phyloP scores from a whole-genome alignment of 768 basidiomycete genomes.

The Asterophora lycoperdoides region DNA sequence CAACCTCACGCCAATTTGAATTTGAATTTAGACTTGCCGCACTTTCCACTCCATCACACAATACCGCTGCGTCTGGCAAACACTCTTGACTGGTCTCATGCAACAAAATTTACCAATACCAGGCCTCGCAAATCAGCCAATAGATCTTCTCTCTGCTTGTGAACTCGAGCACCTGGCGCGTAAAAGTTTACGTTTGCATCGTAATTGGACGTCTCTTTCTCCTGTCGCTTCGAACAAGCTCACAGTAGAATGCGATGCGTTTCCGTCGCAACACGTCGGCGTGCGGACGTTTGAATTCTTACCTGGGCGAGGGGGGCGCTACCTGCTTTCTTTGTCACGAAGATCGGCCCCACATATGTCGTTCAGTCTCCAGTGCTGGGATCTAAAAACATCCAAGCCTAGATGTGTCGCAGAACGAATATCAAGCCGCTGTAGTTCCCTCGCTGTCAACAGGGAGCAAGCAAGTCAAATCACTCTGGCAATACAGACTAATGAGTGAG shows the following conservation, averaged over 20 bases:
- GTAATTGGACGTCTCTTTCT: slow-evolving; percentile 44
- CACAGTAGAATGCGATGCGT: slow-evolving; percentile 18
- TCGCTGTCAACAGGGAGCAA: slow-evolving; percentile 42
- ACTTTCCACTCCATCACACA: slow-evolving; percentile 38
- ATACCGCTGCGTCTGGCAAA: slow-evolving; percentile 47
- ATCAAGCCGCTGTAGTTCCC: slow-evolving; percentile 34
- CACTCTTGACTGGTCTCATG: slow-evolving; percentile 39
- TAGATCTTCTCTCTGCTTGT: slow-evolving; percentile 33
- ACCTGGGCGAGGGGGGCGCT: slow-evolving; percentile 35
- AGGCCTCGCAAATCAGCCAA: slow-evolving; percentile 23
- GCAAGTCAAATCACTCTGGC: slow-evolving; percentile 34
- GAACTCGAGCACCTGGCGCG: slow-evolving; percentile 42
- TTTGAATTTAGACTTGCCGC: slow-evolving; percentile 45
- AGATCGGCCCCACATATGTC: slow-evolving; percentile 18
- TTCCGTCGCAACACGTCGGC: slow-evolving; percentile 29
- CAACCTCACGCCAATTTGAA: neutral
- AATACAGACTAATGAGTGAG: slow-evolving; percentile 39
- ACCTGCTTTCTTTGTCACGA: slow-evolving; percentile 43
- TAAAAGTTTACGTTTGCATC: slow-evolving; percentile 38
- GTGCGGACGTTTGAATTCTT: slow-evolving; percentile 40
- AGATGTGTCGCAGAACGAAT: slow-evolving; percentile 40
- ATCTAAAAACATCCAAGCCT: slow-evolving; percentile 31
- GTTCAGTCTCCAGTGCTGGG: slow-evolving; percentile 55
- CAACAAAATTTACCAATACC: slow-evolving; percentile 46
- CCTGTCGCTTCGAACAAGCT: slow-evolving; percentile 30